Evolutionary conservation across 2,329 filamentous ascomycete species (phyloP).

Genomic region (Emmonsiellopsis sp.): DNA sequence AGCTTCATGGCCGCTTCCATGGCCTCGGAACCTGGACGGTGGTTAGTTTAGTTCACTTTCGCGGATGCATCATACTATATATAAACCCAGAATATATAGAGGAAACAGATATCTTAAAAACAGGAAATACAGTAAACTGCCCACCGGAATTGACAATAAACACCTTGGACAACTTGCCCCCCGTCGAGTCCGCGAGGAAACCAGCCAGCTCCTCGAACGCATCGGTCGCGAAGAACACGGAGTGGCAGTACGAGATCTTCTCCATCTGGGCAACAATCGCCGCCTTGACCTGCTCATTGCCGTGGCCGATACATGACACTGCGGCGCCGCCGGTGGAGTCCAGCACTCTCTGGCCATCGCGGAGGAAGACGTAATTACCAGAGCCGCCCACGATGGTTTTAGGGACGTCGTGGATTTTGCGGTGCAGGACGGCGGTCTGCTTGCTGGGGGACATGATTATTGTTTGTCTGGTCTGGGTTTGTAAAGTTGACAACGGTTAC

Average conservation of each 20-base stretch:
- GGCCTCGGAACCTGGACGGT: constrained; percentile 51
- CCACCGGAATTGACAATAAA: constrained; percentile 51
- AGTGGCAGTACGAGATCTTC: constrained; percentile 50
- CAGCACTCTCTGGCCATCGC: constrained; percentile 51
- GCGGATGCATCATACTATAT: not conserved
- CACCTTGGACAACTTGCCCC: constrained; percentile 43
- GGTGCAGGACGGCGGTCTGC: constrained; percentile 40
- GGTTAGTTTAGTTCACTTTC: not conserved
- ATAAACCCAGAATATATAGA: not conserved
- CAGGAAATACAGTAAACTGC: not conserved
- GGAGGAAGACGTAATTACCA: constrained; percentile 44
- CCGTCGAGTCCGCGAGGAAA: constrained; percentile 42
- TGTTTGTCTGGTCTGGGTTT: not conserved
- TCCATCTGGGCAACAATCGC: constrained; percentile 53
- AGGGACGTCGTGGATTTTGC: constrained; percentile 40
- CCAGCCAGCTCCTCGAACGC: constrained; percentile 45
- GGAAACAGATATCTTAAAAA: not conserved
- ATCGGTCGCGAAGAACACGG: constrained; percentile 48
- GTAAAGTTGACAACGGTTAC: not conserved
- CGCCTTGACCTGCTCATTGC: constrained; percentile 48
- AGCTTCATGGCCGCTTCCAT: constrained; percentile 61
- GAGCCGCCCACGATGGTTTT: constrained; percentile 39
- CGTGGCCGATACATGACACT: constrained; percentile 62
- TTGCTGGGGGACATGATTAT: not conserved
- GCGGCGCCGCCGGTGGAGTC: constrained; percentile 67